A percentile compares a stretch with the other conserved stretches of the same genome.
These are phyloP conservation scores for Malus domestica DNA, from an alignment of 306 rosid species.

Conservation along the genomic window ASM211411v1 NC_041801.1:18193001-18193500, in stretches of 20 bases:
- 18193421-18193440: background rate
- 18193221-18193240: slow-evolving; percentile 98
- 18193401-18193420: background rate
- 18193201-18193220: slow-evolving; percentile 80
- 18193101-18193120: slow-evolving; percentile 86
- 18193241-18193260: slow-evolving; percentile 53
- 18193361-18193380: background rate
- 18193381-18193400: background rate
- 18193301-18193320: background rate
- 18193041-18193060: slow-evolving; percentile 53
- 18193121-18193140: slow-evolving; percentile 95
- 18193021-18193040: background rate
- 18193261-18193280: background rate
- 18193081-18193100: slow-evolving; percentile 99
- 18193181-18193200: slow-evolving; percentile 98
- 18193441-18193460: background rate
- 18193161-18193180: slow-evolving; percentile 95
- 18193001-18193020: slow-evolving; percentile 2
- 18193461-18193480: background rate
- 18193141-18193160: slow-evolving; percentile 93
- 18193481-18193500: background rate
- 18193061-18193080: slow-evolving; percentile 96
- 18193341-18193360: background rate
- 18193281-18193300: background rate
- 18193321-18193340: background rate